Percentiles rank a stretch among this genome's conserved stretches.
Evolutionary conservation across 78 protist species (phyloP).

Genomic region (Dictyostelium capitatum): DNA sequence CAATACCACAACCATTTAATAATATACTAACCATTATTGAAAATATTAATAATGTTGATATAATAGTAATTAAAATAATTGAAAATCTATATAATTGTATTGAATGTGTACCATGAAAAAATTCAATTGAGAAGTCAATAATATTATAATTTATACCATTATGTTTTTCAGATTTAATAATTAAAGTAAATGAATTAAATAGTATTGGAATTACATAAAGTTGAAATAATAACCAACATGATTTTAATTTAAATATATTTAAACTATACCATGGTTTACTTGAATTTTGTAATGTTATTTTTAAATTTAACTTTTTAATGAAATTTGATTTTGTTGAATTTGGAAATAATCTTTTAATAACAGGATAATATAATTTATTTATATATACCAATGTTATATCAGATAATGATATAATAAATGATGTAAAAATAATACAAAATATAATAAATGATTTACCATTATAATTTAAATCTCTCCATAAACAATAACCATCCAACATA

Average conservation of each 20-base stretch:
- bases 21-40: too few species aligned
- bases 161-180: too few species aligned
- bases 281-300: too few species aligned
- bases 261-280: too few species aligned
- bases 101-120: not conserved
- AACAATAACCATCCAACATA: not conserved
- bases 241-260: not conserved
- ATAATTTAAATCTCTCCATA: slow-evolving; percentile 7
- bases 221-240: not conserved
- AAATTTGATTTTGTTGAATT: not conserved
- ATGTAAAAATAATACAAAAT: slow-evolving; percentile 8
- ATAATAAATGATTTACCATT: not conserved
- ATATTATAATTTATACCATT: too few species aligned
- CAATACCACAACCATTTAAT: too few species aligned
- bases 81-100: not conserved
- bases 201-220: not conserved
- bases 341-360: not conserved
- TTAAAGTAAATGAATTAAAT: not conserved
- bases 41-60: too few species aligned
- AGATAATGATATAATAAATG: not conserved
- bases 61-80: not conserved
- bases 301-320: too few species aligned
- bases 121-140: too few species aligned
- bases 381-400: not conserved
- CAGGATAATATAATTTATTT: not conserved